These are phyloP conservation scores for Albugo candida DNA, from an alignment of 352 stramenopile genomes.

Conservation along the genomic window DNA sequence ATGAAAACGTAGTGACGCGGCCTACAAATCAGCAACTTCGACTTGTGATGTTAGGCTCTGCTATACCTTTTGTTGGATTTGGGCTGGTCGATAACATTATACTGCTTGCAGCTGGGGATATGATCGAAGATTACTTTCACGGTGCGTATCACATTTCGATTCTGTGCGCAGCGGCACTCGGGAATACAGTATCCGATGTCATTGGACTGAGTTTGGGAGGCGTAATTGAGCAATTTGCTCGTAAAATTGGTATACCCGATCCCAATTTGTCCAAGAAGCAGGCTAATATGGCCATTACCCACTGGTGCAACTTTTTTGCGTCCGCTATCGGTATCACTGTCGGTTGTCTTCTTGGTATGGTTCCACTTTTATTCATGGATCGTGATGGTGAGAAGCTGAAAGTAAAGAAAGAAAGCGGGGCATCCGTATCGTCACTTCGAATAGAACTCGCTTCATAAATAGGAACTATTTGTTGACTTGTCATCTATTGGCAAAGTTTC, in stretches of 20 bases:
- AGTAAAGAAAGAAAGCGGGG: conserved; percentile 7
- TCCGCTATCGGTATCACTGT: conserved; percentile 69
- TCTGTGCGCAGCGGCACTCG: conserved; percentile 85
- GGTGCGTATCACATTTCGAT: conserved; percentile 89
- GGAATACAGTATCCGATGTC: conserved; percentile 90
- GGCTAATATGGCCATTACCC: conserved; percentile 48
- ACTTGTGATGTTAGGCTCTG: conserved; percentile 57
- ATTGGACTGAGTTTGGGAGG: conserved; percentile 85
- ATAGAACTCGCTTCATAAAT: no score
- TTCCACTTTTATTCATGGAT: conserved; percentile 77
- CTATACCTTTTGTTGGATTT: conserved; percentile 71
- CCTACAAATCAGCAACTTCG: conserved; percentile 44
- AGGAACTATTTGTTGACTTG: no score
- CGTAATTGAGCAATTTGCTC: conserved; percentile 71
- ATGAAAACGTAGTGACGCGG: conserved; percentile 2
- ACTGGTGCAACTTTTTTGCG: conserved; percentile 56
- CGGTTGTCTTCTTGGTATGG: conserved; percentile 82
- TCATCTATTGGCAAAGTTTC: no score
- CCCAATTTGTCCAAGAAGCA: conserved; percentile 58
- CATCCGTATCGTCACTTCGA: no score
- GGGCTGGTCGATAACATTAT: conserved; percentile 77
- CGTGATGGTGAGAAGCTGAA: conserved; percentile 42
- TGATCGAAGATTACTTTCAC: conserved; percentile 89
- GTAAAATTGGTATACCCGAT: conserved; percentile 40
- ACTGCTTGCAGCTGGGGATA: conserved; percentile 80